A percentile compares a stretch with the other conserved stretches of the same genome.
phyloP scores from a whole-genome alignment of 192 early-diverging fungal genomes.

The Coemansia brasiliensis region DNA sequence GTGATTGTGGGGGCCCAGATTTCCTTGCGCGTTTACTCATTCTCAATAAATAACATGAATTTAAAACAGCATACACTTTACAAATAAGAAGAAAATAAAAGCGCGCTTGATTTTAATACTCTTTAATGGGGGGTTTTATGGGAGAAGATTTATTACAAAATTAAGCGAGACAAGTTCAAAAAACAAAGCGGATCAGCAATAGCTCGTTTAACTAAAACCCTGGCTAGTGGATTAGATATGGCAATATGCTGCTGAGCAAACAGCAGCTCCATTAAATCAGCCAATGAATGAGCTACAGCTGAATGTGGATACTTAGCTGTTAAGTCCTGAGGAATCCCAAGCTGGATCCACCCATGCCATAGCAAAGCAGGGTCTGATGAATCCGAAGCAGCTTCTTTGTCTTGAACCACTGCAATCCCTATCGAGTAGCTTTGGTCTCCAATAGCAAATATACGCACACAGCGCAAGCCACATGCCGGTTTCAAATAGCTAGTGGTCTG shows the following conservation, averaged over 20 bases:
- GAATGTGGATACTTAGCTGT: neutral
- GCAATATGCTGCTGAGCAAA: constrained; percentile 9
- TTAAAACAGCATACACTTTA: constrained; percentile 4
- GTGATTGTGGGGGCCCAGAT: neutral
- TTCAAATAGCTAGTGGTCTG: neutral
- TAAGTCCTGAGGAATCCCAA: neutral
- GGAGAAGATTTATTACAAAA: too few relatives aligned
- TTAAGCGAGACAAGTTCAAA: constrained; percentile 1
- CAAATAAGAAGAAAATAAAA: neutral
- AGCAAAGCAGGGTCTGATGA: neutral
- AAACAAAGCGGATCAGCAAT: constrained; percentile 6
- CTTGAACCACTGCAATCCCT: neutral
- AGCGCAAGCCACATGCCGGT: constrained; percentile 8
- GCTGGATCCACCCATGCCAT: constrained; percentile 20
- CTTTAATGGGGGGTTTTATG: too few relatives aligned
- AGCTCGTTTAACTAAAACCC: neutral
- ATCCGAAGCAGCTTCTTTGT: too few relatives aligned
- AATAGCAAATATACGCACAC: constrained; percentile 13
- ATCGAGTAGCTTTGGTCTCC: constrained; percentile 1
- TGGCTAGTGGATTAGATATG: neutral
- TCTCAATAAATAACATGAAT: neutral
- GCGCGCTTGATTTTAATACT: too few relatives aligned
- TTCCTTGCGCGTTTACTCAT: constrained; percentile 4
- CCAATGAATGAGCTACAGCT: neutral
- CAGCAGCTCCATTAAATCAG: neutral